Conservation (phyloP, 352 stramenopile species). For the Pelagophyceae sp. region DNA sequence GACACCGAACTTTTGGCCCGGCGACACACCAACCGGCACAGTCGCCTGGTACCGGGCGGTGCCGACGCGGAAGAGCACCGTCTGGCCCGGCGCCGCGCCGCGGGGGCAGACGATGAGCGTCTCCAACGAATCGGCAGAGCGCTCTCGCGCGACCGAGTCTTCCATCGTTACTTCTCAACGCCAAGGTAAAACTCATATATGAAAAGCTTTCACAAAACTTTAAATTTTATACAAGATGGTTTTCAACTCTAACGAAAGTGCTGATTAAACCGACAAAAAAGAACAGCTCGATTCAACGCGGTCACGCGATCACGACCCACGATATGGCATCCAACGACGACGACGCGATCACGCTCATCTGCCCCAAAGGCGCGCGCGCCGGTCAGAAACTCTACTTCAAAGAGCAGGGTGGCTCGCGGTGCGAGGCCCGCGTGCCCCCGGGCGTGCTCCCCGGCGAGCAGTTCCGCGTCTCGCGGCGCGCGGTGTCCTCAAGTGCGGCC, state of each 20-base stretch:
- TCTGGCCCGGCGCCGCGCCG: background rate
- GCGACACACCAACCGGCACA: background rate
- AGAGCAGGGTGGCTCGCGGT: background rate
- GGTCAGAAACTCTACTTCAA: background rate
- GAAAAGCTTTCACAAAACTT: no score
- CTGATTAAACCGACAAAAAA: no score
- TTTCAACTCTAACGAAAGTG: no score
- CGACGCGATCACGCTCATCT: background rate
- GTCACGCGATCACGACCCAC: no score
- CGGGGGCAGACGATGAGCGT: constrained; percentile 8
- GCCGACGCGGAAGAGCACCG: background rate
- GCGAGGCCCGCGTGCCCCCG: background rate
- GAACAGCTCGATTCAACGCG: no score
- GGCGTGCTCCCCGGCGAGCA: background rate
- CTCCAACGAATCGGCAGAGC: no score
- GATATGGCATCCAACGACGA: no score
- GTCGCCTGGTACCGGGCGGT: background rate
- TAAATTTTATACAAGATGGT: no score
- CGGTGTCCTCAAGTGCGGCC: background rate
- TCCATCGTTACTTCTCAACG: no score
- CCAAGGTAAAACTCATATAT: no score
- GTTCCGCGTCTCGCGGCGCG: background rate
- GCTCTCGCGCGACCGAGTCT: no score
- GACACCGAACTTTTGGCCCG: background rate
- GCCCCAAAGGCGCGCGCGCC: background rate